Evolutionary conservation across 495 filamentous ascomycete genomes (phyloP).

Genomic region (Penicillium lividum): DNA sequence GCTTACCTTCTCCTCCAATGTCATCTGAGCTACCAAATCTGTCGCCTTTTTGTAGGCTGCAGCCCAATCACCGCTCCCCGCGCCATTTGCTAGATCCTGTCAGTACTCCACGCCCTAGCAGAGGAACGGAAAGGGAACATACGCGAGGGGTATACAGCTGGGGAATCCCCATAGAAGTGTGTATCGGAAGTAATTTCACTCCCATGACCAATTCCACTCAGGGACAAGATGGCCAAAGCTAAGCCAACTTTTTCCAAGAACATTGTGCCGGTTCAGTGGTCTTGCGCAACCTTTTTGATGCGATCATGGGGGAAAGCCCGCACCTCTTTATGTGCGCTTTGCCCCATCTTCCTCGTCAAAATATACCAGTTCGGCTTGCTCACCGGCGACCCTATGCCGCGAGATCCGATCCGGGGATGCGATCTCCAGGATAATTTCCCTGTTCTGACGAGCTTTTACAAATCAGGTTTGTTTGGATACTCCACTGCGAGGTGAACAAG

Average conservation of each 20-base stretch:
- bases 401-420: neutral
- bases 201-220: constrained; percentile 19
- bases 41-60: constrained; percentile 50
- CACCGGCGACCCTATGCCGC: neutral
- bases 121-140: constrained; percentile 4
- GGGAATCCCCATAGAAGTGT: constrained; percentile 58
- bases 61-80: constrained; percentile 43
- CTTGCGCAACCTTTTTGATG: neutral
- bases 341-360: neutral
- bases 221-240: constrained; percentile 19
- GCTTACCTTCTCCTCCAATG: constrained; percentile 56
- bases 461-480: neutral
- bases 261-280: neutral
- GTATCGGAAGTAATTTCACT: constrained; percentile 25
- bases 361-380: neutral
- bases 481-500: neutral
- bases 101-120: constrained; percentile 2
- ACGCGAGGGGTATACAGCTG: constrained; percentile 57
- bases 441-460: neutral
- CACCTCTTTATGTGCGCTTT: neutral
- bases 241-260: neutral
- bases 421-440: neutral
- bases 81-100: constrained; percentile 16
- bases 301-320: neutral
- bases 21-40: constrained; percentile 55